A percentile compares a stretch with the other conserved stretches of the same genome.
Evolutionary conservation across 148 eudicot genomes (phyloP).

Genomic region (Silene latifolia): DNA sequence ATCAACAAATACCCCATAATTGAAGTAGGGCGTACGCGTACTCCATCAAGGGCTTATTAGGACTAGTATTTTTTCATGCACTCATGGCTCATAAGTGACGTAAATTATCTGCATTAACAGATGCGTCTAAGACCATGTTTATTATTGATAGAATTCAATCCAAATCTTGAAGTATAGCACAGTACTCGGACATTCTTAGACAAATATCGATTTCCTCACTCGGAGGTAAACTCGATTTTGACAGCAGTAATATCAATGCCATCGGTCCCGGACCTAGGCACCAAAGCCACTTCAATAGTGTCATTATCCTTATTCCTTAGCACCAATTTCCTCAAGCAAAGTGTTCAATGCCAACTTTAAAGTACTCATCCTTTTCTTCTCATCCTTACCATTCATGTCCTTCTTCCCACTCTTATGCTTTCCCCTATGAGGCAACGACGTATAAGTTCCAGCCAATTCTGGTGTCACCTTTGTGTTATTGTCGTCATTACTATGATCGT

Average conservation of each 20-base stretch:
- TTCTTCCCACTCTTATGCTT: not conserved
- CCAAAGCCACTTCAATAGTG: not conserved
- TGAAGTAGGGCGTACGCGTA: no score
- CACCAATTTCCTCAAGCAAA: conserved; percentile 11
- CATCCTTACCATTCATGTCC: not conserved
- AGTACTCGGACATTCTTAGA: no score
- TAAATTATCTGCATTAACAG: no score
- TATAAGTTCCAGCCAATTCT: not conserved
- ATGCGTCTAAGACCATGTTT: no score
- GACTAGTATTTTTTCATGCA: no score
- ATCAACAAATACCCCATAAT: no score
- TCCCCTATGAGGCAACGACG: conserved; percentile 4
- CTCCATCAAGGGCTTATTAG: no score
- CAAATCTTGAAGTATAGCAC: no score
- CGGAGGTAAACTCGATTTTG: not conserved
- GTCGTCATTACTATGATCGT: not conserved
- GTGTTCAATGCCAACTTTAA: conserved; percentile 1
- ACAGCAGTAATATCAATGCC: not conserved
- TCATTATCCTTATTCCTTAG: not conserved
- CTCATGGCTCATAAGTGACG: no score
- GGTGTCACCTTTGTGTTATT: not conserved
- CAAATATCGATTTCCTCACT: not conserved
- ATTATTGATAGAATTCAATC: no score
- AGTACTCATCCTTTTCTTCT: not conserved
- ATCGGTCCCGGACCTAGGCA: conserved; percentile 8